These are phyloP conservation scores for Pythium monospermum DNA, from an alignment of 352 stramenopile species.

Conservation along the genomic window DNA sequence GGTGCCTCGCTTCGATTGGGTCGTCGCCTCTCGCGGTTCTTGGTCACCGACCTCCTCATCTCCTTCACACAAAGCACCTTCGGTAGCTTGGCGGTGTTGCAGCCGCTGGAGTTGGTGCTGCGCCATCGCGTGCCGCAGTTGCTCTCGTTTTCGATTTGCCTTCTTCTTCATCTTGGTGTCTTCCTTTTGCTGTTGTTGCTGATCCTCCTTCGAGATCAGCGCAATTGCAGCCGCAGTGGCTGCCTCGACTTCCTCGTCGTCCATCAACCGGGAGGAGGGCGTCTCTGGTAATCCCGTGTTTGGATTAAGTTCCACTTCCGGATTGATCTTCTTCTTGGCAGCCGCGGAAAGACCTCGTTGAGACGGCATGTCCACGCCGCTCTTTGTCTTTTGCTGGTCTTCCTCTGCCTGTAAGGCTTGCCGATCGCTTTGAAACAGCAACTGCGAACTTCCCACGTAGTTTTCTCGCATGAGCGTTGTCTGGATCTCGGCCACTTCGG, in stretches of 20 bases:
- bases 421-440: slow-evolving; percentile 60
- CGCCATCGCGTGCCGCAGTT: slow-evolving; percentile 25
- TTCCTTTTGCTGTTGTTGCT: neutral
- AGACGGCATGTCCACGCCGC: too few species aligned
- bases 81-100: neutral
- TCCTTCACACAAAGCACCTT: neutral
- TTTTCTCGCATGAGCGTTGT: slow-evolving; percentile 36
- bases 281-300: slow-evolving; percentile 32
- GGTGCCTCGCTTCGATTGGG: neutral
- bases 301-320: slow-evolving; percentile 29
- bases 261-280: slow-evolving; percentile 34
- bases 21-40: neutral
- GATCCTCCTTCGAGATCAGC: too few species aligned
- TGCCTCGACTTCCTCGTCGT: neutral
- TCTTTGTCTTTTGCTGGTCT: slow-evolving; percentile 19
- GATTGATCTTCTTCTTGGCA: slow-evolving; percentile 1
- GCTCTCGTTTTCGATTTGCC: slow-evolving; percentile 26
- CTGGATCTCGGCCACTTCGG: slow-evolving; percentile 29
- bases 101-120: slow-evolving; percentile 20
- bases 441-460: slow-evolving; percentile 35
- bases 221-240: neutral
- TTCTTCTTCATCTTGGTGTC: neutral
- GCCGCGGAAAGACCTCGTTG: too few species aligned
- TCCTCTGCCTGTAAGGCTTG: slow-evolving; percentile 21
- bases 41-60: neutral